Conservation (phyloP, 2,329 filamentous ascomycete genomes). For the Zymoseptoria crescenta region DNA sequence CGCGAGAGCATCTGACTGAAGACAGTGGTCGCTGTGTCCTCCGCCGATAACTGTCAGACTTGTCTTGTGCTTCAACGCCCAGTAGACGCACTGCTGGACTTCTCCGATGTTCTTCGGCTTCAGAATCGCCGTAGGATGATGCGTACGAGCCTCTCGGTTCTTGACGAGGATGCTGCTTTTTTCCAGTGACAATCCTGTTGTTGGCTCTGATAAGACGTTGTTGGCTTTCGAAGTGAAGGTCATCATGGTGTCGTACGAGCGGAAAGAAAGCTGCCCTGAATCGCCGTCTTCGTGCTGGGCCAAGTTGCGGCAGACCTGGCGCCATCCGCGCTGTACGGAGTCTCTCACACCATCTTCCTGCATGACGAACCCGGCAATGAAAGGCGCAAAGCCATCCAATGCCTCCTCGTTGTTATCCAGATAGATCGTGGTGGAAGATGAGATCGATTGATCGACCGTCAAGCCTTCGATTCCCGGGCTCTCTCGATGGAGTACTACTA, state of each 20-base stretch:
- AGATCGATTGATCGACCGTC: conserved; percentile 41
- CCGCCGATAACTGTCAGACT: conserved; percentile 41
- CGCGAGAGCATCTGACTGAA: conserved; percentile 45
- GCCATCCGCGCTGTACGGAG: conserved; percentile 38
- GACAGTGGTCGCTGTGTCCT: conserved; percentile 53
- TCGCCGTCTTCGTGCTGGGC: conserved; percentile 33
- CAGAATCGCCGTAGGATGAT: conserved; percentile 39
- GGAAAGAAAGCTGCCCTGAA: conserved; percentile 41
- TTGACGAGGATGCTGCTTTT: conserved; percentile 36
- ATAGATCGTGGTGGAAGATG: conserved; percentile 41
- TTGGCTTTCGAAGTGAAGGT: conserved; percentile 45
- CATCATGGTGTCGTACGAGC: conserved; percentile 43
- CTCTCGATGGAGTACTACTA: conserved; percentile 50
- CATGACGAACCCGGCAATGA: conserved; percentile 43
- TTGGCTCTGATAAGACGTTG: conserved; percentile 38
- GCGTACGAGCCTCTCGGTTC: conserved; percentile 44
- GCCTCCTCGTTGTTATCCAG: conserved; percentile 40
- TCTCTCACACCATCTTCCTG: conserved; percentile 28
- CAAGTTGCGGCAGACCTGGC: conserved; percentile 44
- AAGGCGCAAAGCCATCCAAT: conserved; percentile 47
- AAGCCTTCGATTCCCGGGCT: conserved; percentile 41
- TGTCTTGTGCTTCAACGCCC: conserved; percentile 44
- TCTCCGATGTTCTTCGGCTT: conserved; percentile 42
- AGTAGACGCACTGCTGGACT: conserved; percentile 49
- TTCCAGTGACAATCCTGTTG: conserved; percentile 34